Percentiles rank a stretch among this genome's conserved stretches.
These are phyloP conservation scores for Gloeostereum incarnatum DNA, from an alignment of 768 basidiomycete genomes.

Conservation along the genomic window DNA sequence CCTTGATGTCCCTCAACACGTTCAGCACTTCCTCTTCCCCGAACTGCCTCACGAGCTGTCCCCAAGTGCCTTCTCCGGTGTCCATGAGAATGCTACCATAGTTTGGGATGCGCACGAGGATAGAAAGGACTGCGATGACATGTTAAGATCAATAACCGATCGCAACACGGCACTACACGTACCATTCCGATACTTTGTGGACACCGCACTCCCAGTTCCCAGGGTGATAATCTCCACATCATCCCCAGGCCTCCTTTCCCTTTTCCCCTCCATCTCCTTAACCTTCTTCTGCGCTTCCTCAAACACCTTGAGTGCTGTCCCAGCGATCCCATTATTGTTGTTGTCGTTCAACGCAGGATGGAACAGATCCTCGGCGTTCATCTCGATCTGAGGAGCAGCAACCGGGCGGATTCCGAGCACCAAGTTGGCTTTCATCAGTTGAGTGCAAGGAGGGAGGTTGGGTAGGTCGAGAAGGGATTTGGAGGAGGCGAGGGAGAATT, in stretches of 20 bases:
- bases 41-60: conserved; percentile 75
- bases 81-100: conserved; percentile 78
- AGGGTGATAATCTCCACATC: conserved; percentile 47
- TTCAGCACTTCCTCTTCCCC: conserved; percentile 33
- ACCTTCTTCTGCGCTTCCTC: conserved; percentile 24
- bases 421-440: conserved; percentile 30
- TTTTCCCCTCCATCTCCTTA: conserved; percentile 11
- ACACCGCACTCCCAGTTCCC: conserved; percentile 84
- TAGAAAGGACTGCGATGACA: conserved; percentile 53
- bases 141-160: no score
- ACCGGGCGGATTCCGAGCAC: conserved; percentile 38
- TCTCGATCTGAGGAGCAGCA: conserved; percentile 22
- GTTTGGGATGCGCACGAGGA: conserved; percentile 65
- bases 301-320: conserved; percentile 28
- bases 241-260: neutral
- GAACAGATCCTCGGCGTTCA: conserved; percentile 24
- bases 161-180: conserved; percentile 9
- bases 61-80: conserved; percentile 87
- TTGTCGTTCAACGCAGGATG: conserved; percentile 21
- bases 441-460: conserved; percentile 37
- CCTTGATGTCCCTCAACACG: conserved; percentile 59
- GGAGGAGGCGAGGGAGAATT: conserved; percentile 33
- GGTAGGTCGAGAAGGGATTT: conserved; percentile 23
- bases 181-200: conserved; percentile 87
- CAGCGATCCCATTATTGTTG: conserved; percentile 15